Conservation (phyloP, 2,329 filamentous ascomycete species). For the Aspergillus clavatus region DNA sequence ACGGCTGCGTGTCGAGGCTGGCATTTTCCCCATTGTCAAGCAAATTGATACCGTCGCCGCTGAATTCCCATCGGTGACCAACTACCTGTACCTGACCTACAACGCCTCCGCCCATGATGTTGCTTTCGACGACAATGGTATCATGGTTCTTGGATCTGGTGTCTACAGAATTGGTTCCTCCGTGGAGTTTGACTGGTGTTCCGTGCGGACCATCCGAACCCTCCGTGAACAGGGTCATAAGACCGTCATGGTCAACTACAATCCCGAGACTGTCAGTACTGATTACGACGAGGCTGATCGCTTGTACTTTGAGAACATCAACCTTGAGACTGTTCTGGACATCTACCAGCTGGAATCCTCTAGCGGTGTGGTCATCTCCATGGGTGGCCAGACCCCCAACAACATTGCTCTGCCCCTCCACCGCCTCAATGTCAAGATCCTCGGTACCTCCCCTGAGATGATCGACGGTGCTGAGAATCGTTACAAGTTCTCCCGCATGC, state of each 20-base stretch:
- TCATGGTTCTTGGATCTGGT: slow-evolving; percentile 94
- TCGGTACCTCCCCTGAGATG: slow-evolving; percentile 97
- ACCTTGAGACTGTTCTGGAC: slow-evolving; percentile 81
- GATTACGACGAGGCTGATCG: slow-evolving; percentile 94
- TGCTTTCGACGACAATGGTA: slow-evolving; percentile 77
- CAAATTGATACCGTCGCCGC: slow-evolving; percentile 98
- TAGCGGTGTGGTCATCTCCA: slow-evolving; percentile 82
- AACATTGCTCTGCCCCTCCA: slow-evolving; percentile 91
- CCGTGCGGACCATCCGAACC: slow-evolving; percentile 87
- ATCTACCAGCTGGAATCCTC: slow-evolving; percentile 86
- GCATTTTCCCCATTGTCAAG: slow-evolving; percentile 86
- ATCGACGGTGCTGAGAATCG: slow-evolving; percentile 96
- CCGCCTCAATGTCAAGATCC: slow-evolving; percentile 82
- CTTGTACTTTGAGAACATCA: slow-evolving; percentile 95
- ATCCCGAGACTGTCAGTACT: slow-evolving; percentile 82
- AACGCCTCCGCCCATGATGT: slow-evolving; percentile 85
- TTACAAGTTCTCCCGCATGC: slow-evolving; percentile 98
- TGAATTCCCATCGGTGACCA: slow-evolving; percentile 90
- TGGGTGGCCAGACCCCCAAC: slow-evolving; percentile 97
- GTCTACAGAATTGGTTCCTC: slow-evolving; percentile 97
- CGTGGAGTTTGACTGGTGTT: slow-evolving; percentile 99
- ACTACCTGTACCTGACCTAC: slow-evolving; percentile 96
- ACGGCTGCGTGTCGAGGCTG: slow-evolving; percentile 74
- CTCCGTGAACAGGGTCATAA: slow-evolving; percentile 79
- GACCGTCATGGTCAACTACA: slow-evolving; percentile 94